Evolutionary conservation across 768 basidiomycete genomes (phyloP).

Genomic region (Russula sp.): DNA sequence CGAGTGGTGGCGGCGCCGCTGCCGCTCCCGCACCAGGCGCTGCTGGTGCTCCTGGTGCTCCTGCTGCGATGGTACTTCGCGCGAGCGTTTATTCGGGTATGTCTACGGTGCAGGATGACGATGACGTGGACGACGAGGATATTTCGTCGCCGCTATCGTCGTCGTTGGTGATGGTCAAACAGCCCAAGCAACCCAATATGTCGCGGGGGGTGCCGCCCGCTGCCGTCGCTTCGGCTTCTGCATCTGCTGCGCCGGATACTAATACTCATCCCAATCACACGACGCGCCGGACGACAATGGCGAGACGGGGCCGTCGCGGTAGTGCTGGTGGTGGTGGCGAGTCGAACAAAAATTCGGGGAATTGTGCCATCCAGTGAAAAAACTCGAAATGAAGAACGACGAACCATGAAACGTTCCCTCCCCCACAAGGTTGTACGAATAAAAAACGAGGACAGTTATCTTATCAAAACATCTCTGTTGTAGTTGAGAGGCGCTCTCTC

Average conservation of each 20-base stretch:
- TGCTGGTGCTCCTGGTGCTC: background rate
- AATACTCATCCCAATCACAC: background rate
- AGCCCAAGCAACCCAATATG: too few species aligned
- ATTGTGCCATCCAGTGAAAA: slow-evolving; percentile 14
- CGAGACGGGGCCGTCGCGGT: background rate
- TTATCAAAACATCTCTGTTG: too few species aligned
- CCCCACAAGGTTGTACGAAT: background rate
- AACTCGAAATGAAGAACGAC: background rate
- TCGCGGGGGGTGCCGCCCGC: background rate
- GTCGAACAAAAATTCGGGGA: background rate
- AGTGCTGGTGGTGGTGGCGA: too few species aligned
- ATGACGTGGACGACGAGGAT: background rate
- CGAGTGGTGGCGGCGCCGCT: slow-evolving; percentile 31
- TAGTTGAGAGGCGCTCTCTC: too few species aligned
- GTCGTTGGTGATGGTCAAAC: background rate
- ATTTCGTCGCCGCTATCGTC: too few species aligned
- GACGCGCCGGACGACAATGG: slow-evolving; percentile 3
- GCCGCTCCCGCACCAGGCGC: too few species aligned
- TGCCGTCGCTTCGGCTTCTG: background rate
- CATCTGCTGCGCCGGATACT: background rate
- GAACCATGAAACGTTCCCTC: background rate
- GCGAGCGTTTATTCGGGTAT: background rate
- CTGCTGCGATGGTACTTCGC: background rate
- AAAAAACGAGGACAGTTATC: background rate
- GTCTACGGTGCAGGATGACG: background rate